These are phyloP conservation scores for Phyllosticta citribraziliensis DNA, from an alignment of 2,329 filamentous ascomycete species.

Conservation along the genomic window DNA sequence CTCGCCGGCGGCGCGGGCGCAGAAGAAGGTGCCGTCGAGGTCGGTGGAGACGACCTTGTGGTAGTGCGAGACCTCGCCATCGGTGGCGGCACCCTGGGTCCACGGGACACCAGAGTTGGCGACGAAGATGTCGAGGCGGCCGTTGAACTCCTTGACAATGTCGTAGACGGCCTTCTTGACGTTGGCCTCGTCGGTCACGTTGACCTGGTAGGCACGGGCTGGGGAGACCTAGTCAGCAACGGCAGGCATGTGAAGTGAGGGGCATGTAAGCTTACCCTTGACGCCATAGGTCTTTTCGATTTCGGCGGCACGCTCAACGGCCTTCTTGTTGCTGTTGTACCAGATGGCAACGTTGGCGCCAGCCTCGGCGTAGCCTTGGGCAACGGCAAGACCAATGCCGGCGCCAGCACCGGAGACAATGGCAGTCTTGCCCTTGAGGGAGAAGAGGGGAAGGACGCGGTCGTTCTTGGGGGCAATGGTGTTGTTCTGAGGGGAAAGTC, in stretches of 20 bases:
- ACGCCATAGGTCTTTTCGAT: constrained; percentile 11
- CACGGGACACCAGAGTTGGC: constrained; percentile 54
- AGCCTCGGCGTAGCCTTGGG: constrained; percentile 11
- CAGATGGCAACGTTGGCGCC: constrained; percentile 55
- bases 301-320: constrained; percentile 43
- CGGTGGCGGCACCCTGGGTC: constrained; percentile 59
- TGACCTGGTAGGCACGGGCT: constrained; percentile 55
- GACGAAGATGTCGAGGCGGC: constrained; percentile 57
- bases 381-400: constrained; percentile 37
- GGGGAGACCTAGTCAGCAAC: not conserved
- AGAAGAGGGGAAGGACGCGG: constrained; percentile 20
- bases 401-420: constrained; percentile 40
- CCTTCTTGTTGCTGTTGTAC: constrained; percentile 37
- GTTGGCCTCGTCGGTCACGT: constrained; percentile 46
- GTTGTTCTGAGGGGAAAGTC: constrained; percentile 1
- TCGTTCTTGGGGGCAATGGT: constrained; percentile 10
- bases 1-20: constrained; percentile 71
- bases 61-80: constrained; percentile 60
- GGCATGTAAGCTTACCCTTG: constrained; percentile 4
- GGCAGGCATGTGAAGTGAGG: not conserved
- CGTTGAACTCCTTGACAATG: constrained; percentile 60
- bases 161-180: constrained; percentile 48
- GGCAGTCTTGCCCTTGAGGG: constrained; percentile 36
- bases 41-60: constrained; percentile 77
- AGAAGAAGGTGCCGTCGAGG: constrained; percentile 79